Conservation (phyloP, 805 yeast genomes). For the Starmerella ratchasimensis region DNA sequence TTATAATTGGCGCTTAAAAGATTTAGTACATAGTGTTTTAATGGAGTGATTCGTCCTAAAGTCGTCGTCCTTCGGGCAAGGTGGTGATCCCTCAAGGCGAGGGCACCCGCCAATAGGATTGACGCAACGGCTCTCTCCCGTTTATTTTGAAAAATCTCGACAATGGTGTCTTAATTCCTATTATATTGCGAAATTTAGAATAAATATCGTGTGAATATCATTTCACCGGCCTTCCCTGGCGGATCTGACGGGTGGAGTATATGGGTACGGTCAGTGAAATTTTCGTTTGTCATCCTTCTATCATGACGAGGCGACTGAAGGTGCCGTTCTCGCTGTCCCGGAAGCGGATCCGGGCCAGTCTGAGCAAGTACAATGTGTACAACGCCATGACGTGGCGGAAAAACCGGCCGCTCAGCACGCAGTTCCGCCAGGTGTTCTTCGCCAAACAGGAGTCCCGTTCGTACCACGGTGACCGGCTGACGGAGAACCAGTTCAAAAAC, state of each 20-base stretch:
- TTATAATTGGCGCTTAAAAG: neutral
- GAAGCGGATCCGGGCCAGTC: constrained; percentile 57
- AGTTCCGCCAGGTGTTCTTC: constrained; percentile 82
- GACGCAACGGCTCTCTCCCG: too few species aligned
- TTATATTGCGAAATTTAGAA: too few species aligned
- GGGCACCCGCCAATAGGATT: too few species aligned
- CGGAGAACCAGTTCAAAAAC: constrained; percentile 69
- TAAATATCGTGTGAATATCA: too few species aligned
- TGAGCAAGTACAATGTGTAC: constrained; percentile 84
- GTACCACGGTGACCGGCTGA: constrained; percentile 87
- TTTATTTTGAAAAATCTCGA: too few species aligned
- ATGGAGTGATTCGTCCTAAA: neutral
- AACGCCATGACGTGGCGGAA: constrained; percentile 63
- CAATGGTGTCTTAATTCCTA: too few species aligned
- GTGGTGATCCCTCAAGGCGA: too few species aligned
- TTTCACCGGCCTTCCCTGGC: neutral
- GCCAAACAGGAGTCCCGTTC: constrained; percentile 87
- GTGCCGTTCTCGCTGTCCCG: constrained; percentile 27
- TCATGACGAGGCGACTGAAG: constrained; percentile 23
- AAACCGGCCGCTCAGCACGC: constrained; percentile 33
- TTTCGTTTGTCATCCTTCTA: constrained; percentile 7
- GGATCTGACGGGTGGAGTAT: neutral
- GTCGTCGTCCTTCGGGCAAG: too few species aligned
- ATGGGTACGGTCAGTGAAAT: neutral
- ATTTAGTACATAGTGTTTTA: neutral